These are phyloP conservation scores for Aspergillus oerlinghausenensis DNA, from an alignment of 2,329 filamentous ascomycete species.

Conservation along the genomic window DNA sequence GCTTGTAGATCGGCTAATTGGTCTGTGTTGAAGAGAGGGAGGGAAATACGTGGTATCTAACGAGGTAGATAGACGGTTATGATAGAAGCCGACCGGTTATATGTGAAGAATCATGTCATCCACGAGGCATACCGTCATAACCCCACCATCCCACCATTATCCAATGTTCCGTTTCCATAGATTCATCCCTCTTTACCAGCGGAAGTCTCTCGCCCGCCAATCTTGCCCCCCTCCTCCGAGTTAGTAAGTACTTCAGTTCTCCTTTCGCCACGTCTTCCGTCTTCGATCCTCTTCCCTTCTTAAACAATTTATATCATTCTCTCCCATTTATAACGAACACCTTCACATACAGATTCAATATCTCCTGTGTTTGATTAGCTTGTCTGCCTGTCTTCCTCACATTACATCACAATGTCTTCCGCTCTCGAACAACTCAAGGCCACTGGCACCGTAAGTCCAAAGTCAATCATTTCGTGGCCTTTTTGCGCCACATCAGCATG, in stretches of 20 bases:
- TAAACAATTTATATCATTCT: neutral
- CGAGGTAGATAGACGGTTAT: neutral
- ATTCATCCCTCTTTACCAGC: neutral
- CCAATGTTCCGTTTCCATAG: neutral
- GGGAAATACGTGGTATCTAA: neutral
- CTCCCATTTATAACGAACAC: neutral
- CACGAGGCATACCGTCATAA: neutral
- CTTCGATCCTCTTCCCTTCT: neutral
- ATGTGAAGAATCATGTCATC: neutral
- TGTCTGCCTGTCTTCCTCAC: neutral
- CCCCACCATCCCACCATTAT: neutral
- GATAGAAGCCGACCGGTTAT: neutral
- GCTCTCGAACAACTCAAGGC: constrained; percentile 97
- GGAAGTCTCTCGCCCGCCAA: neutral
- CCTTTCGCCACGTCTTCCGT: neutral
- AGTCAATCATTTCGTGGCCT: neutral
- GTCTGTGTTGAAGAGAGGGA: neutral
- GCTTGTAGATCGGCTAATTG: neutral
- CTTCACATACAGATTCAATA: neutral
- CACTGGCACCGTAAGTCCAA: constrained; percentile 78
- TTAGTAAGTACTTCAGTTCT: neutral
- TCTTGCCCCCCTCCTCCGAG: neutral
- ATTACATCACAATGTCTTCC: constrained; percentile 61
- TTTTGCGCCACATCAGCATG: neutral
- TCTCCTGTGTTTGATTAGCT: neutral